Evolutionary conservation across 305 asterid genomes (phyloP).

Genomic region (Solanum aculeatissimum): DNA sequence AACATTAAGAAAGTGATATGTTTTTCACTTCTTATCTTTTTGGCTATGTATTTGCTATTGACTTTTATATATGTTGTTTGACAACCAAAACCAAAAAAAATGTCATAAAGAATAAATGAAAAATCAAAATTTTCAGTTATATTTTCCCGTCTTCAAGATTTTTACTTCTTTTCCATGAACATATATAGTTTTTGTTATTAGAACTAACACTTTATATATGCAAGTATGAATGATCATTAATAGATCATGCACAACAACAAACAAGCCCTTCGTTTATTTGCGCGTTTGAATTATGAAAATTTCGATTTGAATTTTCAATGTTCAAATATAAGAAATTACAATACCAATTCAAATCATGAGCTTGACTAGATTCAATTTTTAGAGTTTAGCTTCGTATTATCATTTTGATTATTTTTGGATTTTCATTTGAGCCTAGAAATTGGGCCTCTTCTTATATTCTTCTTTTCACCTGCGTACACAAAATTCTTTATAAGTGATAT

Average conservation of each 20-base stretch:
- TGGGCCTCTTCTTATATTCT: neutral
- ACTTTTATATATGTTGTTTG: neutral
- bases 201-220: neutral
- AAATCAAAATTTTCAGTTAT: neutral
- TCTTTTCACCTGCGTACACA: neutral
- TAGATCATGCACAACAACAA: neutral
- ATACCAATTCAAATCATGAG: neutral
- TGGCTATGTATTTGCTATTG: neutral
- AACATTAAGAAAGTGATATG: neutral
- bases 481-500: neutral
- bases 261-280: neutral
- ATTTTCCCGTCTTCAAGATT: neutral
- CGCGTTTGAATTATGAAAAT: neutral
- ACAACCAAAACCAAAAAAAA: neutral
- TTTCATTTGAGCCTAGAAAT: neutral
- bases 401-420: neutral
- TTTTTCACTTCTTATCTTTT: neutral
- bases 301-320: neutral
- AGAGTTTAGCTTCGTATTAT: neutral
- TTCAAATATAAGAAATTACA: neutral
- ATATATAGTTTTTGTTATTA: too few relatives aligned
- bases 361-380: neutral
- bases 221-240: neutral
- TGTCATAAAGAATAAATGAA: neutral
- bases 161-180: neutral